Percentiles rank a stretch among this genome's conserved stretches.
Evolutionary conservation across 2,329 filamentous ascomycete genomes (phyloP).

Genomic region (Nannizziopsis arthrosporioides): DNA sequence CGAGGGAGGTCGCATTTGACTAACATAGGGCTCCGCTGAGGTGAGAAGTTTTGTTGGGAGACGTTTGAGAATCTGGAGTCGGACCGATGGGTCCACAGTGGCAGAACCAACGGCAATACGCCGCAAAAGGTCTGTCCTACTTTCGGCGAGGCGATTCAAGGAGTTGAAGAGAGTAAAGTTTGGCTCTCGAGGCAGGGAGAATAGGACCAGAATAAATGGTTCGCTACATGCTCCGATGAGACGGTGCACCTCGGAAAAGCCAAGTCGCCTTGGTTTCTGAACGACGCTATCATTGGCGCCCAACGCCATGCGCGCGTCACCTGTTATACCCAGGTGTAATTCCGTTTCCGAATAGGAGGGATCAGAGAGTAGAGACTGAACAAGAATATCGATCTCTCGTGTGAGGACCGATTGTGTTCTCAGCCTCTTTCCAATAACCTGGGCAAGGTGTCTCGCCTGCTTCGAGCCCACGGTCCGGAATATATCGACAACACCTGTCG

Average conservation of each 20-base stretch:
- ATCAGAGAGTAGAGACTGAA: slow-evolving; percentile 1
- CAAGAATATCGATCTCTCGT: slow-evolving; percentile 5
- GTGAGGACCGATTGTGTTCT: not conserved
- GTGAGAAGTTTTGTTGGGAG: slow-evolving; percentile 5
- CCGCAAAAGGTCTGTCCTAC: slow-evolving; percentile 4
- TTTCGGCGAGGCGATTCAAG: slow-evolving; percentile 16
- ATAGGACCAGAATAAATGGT: slow-evolving; percentile 1
- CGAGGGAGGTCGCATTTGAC: not conserved
- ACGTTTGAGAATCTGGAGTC: not conserved
- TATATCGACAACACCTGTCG: slow-evolving; percentile 1
- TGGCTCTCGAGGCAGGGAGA: not conserved
- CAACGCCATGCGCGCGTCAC: not conserved
- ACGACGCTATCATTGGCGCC: not conserved
- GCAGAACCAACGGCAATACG: slow-evolving; percentile 8
- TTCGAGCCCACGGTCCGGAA: slow-evolving; percentile 2
- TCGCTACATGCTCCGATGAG: slow-evolving; percentile 8
- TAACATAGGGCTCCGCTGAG: slow-evolving; percentile 2
- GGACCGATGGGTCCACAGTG: not conserved
- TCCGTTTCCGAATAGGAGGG: not conserved
- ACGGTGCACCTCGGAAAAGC: not conserved
- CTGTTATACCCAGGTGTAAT: not conserved
- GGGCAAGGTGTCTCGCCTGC: not conserved
- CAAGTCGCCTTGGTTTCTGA: not conserved
- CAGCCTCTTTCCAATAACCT: slow-evolving; percentile 1
- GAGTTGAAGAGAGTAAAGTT: not conserved